These are phyloP conservation scores for Paecilomyces sp. DNA, from an alignment of 2,329 filamentous ascomycete genomes.

Conservation along the genomic window DNA sequence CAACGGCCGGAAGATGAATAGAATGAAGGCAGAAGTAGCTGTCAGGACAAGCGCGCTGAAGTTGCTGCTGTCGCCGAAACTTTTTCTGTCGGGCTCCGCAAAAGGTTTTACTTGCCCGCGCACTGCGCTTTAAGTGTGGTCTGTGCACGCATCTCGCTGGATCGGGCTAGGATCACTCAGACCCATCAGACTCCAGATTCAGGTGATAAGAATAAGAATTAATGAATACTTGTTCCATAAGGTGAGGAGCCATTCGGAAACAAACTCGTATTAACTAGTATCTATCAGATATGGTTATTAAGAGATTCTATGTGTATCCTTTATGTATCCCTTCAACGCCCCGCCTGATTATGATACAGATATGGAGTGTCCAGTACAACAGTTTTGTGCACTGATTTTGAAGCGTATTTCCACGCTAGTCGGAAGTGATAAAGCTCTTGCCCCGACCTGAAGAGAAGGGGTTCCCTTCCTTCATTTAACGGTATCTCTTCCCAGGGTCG, in stretches of 20 bases:
- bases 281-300: neutral
- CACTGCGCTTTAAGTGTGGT: conserved; percentile 14
- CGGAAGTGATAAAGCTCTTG: neutral
- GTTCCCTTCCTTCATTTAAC: too few species aligned
- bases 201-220: neutral
- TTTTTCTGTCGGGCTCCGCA: conserved; percentile 28
- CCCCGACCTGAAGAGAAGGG: neutral
- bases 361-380: neutral
- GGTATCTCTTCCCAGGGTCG: too few species aligned
- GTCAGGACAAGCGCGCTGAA: neutral
- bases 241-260: neutral
- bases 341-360: neutral
- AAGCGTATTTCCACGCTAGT: neutral
- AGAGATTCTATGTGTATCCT: neutral
- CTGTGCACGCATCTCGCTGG: conserved; percentile 11
- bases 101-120: neutral
- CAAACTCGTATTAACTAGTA: neutral
- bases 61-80: conserved; percentile 12
- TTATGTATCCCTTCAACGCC: neutral
- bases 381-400: neutral
- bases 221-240: neutral
- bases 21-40: neutral
- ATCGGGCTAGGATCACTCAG: neutral
- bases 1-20: neutral
- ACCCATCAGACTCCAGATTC: neutral